Percentiles rank a stretch among this genome's conserved stretches.
These are phyloP conservation scores for Agrocybe pediades DNA, from an alignment of 768 basidiomycete species.

Conservation along the genomic window DNA sequence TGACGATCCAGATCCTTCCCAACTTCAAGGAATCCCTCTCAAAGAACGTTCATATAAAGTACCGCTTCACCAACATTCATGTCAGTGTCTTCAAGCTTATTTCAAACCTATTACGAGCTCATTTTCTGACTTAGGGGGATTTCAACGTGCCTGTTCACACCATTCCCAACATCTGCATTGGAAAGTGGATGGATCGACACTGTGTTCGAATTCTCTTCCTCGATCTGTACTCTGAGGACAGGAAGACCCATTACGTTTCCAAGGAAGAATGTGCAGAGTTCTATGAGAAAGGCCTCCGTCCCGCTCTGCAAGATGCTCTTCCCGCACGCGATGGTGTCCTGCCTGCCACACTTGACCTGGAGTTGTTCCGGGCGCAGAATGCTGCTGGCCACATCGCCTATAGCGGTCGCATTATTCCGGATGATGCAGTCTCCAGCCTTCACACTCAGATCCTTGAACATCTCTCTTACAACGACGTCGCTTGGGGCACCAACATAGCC, in stretches of 20 bases:
- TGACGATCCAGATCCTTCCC: slow-evolving; percentile 16
- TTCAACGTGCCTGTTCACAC: slow-evolving; percentile 18
- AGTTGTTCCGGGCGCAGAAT: slow-evolving; percentile 21
- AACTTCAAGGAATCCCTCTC: slow-evolving; percentile 16
- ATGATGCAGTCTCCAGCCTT: slow-evolving; percentile 5
- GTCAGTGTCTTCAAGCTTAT: slow-evolving; percentile 4
- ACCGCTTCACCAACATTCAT: slow-evolving; percentile 3
- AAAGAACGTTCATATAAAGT: slow-evolving; percentile 18
- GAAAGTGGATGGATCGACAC: slow-evolving; percentile 16
- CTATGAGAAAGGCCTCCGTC: slow-evolving; percentile 26
- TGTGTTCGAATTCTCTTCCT: slow-evolving; percentile 29
- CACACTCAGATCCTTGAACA: slow-evolving; percentile 13
- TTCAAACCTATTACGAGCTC: not conserved
- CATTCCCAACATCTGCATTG: slow-evolving; percentile 30
- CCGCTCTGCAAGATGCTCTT: slow-evolving; percentile 17
- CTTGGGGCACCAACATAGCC: slow-evolving; percentile 21
- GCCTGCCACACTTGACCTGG: slow-evolving; percentile 21
- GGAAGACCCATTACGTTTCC: slow-evolving; percentile 1
- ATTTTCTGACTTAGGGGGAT: slow-evolving; percentile 1
- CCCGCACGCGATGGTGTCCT: slow-evolving; percentile 17
- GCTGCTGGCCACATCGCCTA: slow-evolving; percentile 16
- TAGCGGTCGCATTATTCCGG: slow-evolving; percentile 18
- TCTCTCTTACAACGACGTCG: not conserved
- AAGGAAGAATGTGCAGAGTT: slow-evolving; percentile 13
- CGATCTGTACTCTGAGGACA: slow-evolving; percentile 13